phyloP scores from a whole-genome alignment of 2,329 filamentous ascomycete genomes.

The Fusarium chlamydosporum region DNA sequence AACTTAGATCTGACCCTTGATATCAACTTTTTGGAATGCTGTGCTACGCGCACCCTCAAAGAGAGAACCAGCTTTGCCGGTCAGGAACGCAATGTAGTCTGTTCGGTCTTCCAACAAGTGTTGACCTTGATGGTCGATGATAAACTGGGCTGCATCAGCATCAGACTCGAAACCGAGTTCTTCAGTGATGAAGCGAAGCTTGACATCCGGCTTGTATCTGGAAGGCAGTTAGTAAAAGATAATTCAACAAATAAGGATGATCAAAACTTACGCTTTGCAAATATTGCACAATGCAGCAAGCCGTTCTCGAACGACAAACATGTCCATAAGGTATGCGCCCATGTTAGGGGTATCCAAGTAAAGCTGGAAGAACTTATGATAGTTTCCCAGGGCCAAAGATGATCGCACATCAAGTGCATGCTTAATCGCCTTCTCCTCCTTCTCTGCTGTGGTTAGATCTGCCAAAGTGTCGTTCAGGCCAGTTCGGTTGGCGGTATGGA shows the following conservation, averaged over 20 bases:
- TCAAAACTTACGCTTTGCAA: conserved; percentile 86
- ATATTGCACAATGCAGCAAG: conserved; percentile 91
- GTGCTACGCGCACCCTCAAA: conserved; percentile 81
- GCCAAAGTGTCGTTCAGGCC: conserved; percentile 98
- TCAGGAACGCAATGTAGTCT: conserved; percentile 79
- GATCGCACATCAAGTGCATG: conserved; percentile 94
- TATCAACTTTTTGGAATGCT: conserved; percentile 91
- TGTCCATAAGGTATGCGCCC: conserved; percentile 98
- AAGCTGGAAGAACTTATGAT: conserved; percentile 97
- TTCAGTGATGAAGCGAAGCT: conserved; percentile 91
- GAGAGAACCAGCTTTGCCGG: conserved; percentile 77
- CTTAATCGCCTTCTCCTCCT: conserved; percentile 84
- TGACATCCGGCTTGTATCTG: conserved; percentile 93
- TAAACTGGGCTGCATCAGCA: conserved; percentile 89
- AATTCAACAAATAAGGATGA: neutral
- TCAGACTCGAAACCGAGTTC: conserved; percentile 97
- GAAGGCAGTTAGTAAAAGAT: conserved; percentile 60
- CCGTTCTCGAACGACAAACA: conserved; percentile 96
- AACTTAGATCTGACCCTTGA: conserved; percentile 93
- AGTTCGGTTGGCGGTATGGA: conserved; percentile 97
- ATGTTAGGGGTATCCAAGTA: conserved; percentile 96
- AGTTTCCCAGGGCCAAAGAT: conserved; percentile 92
- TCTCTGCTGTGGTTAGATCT: conserved; percentile 99
- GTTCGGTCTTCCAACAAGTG: conserved; percentile 82
- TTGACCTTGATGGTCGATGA: conserved; percentile 83